Evolutionary conservation across 352 stramenopile species (phyloP).

Genomic region (Phytophthora citrophthora): DNA sequence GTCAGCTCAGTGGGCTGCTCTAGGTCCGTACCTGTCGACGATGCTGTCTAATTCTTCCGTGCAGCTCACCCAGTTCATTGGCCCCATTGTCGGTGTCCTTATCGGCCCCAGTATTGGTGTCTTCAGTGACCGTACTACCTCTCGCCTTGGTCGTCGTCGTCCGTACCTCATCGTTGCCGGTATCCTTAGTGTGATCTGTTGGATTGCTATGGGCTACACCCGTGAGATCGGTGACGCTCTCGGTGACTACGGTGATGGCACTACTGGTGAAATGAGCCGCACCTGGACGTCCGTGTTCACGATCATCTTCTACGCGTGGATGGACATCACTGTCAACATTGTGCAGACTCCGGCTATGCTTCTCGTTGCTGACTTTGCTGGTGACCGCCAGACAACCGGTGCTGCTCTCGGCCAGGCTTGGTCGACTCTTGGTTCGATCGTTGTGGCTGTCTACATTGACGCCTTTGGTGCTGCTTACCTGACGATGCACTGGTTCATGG

Average conservation of each 20-base stretch:
- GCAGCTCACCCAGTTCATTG: slow-evolving; percentile 37
- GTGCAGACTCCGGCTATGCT: slow-evolving; percentile 34
- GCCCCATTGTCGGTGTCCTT: slow-evolving; percentile 34
- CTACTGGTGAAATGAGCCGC: slow-evolving; percentile 6
- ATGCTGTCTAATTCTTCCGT: slow-evolving; percentile 49
- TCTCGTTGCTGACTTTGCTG: slow-evolving; percentile 47
- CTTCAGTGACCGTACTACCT: slow-evolving; percentile 48
- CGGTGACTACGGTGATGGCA: slow-evolving; percentile 24
- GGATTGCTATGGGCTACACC: slow-evolving; percentile 61
- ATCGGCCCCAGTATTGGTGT: slow-evolving; percentile 31
- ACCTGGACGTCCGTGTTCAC: slow-evolving; percentile 37
- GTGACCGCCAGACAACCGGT: slow-evolving; percentile 55
- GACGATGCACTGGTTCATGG: slow-evolving; percentile 50
- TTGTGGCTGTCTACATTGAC: slow-evolving; percentile 44
- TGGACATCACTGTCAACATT: slow-evolving; percentile 41
- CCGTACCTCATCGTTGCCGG: slow-evolving; percentile 46
- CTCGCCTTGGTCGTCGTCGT: slow-evolving; percentile 41
- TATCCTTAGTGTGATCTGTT: slow-evolving; percentile 51
- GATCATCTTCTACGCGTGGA: slow-evolving; percentile 39
- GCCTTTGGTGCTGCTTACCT: slow-evolving; percentile 51
- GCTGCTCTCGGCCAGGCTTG: slow-evolving; percentile 48
- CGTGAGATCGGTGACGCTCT: slow-evolving; percentile 31
- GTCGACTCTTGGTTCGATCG: slow-evolving; percentile 38
- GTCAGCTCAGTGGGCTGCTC: slow-evolving; percentile 37
- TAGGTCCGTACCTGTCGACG: slow-evolving; percentile 50